Conservation (phyloP, 257 asterid species). For the Gentiana dahurica region DNA sequence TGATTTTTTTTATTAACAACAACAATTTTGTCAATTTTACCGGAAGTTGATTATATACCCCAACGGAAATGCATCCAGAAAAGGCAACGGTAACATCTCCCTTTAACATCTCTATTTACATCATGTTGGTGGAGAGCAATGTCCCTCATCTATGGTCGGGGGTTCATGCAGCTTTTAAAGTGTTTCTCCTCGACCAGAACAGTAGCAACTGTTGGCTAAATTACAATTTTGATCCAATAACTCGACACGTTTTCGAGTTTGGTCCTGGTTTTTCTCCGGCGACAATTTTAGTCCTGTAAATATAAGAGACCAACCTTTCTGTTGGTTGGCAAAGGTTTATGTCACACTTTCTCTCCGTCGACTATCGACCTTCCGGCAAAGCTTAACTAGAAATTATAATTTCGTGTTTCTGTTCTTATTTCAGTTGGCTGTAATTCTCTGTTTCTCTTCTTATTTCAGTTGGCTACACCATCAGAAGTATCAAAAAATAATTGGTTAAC, state of each 20-base stretch:
- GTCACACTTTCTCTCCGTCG: slow-evolving; percentile 25
- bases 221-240: no score
- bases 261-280: no score
- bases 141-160: slow-evolving; percentile 39
- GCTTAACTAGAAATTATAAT: no score
- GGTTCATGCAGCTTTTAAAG: slow-evolving; percentile 35
- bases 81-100: slow-evolving; percentile 31
- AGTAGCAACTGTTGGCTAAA: slow-evolving; percentile 26
- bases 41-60: slow-evolving; percentile 62
- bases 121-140: slow-evolving; percentile 27
- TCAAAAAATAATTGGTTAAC: no score
- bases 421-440: no score
- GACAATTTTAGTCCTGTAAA: no score
- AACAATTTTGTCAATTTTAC: neutral
- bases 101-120: slow-evolving; percentile 21
- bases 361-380: slow-evolving; percentile 17
- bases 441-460: no score
- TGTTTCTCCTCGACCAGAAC: slow-evolving; percentile 59
- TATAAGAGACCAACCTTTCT: slow-evolving; percentile 10
- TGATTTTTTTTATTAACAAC: no score
- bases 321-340: slow-evolving; percentile 63
- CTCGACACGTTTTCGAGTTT: no score
- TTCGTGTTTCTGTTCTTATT: no score
- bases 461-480: no score
- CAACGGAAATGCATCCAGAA: slow-evolving; percentile 56